phyloP scores from a whole-genome alignment of 345 rosid species.

The Pugionium dolabratum region DNA sequence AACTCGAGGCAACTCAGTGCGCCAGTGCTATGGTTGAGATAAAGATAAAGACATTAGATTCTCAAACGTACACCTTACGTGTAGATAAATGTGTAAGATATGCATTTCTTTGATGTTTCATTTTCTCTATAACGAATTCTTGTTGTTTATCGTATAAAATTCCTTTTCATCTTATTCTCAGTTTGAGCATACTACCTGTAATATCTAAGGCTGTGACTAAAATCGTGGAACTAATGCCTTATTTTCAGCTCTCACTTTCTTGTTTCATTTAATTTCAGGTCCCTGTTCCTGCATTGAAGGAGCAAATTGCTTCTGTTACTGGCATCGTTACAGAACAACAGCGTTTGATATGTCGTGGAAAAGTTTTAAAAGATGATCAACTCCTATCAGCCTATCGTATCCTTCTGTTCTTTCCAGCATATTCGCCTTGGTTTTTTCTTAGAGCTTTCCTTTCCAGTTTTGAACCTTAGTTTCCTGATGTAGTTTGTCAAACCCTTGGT shows the following conservation, averaged over 20 bases:
- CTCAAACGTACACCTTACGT: constrained; percentile 52
- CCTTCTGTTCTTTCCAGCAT: constrained; percentile 39
- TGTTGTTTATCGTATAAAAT: background rate
- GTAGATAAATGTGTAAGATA: constrained; percentile 57
- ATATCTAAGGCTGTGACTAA: background rate
- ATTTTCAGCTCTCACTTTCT: background rate
- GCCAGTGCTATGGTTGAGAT: constrained; percentile 56
- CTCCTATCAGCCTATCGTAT: constrained; percentile 65
- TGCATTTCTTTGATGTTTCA: background rate
- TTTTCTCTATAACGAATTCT: background rate
- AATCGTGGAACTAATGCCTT: constrained; percentile 10
- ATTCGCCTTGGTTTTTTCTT: constrained; percentile 1
- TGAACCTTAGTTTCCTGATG: constrained; percentile 17
- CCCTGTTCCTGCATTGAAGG: constrained; percentile 68
- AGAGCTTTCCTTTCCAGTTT: background rate
- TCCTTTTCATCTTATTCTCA: background rate
- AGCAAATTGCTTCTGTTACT: constrained; percentile 58
- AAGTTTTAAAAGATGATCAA: constrained; percentile 62
- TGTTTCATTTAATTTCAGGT: constrained; percentile 37
- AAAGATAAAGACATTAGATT: constrained; percentile 59
- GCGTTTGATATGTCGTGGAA: constrained; percentile 61
- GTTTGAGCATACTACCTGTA: background rate
- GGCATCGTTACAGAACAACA: constrained; percentile 64
- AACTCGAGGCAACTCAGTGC: constrained; percentile 36
- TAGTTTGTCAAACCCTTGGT: constrained; percentile 7